These are phyloP conservation scores for Diaporthe sp. DNA, from an alignment of 2,329 filamentous ascomycete genomes.

Conservation along the genomic window DNA sequence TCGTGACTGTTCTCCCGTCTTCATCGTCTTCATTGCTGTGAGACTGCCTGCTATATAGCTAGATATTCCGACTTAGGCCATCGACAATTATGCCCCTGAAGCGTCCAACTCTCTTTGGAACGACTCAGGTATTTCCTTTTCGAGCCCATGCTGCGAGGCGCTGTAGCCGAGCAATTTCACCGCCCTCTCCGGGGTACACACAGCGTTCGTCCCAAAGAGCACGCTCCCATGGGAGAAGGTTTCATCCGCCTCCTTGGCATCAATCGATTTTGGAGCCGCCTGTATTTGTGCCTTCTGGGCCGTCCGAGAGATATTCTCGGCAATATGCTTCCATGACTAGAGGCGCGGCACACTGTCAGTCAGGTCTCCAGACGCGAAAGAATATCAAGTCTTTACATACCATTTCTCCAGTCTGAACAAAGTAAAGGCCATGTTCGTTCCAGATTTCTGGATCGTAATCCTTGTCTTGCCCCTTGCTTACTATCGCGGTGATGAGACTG, in stretches of 20 bases:
- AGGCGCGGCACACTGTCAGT: not conserved
- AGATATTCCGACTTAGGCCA: not conserved
- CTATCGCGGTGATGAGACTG: not conserved
- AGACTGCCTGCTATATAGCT: not conserved
- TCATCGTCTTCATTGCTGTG: not conserved
- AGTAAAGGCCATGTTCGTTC: not conserved
- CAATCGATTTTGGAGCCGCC: not conserved
- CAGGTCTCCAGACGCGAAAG: not conserved
- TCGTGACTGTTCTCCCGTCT: not conserved
- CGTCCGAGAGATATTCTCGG: not conserved
- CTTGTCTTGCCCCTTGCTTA: not conserved
- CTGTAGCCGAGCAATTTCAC: not conserved
- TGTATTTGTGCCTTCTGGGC: not conserved
- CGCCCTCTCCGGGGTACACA: not conserved
- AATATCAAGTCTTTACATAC: not conserved
- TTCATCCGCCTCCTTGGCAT: not conserved
- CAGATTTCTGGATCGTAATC: not conserved
- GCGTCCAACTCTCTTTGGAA: not conserved
- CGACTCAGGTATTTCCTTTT: not conserved
- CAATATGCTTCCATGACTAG: conserved; percentile 7
- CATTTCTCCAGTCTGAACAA: conserved; percentile 1
- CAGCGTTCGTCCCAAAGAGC: not conserved
- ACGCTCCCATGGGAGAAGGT: not conserved
- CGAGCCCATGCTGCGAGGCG: not conserved
- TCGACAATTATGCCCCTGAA: not conserved